Base-by-base conservation (phyloP, 345 rosid species). In the Camelina neglecta region DNA sequence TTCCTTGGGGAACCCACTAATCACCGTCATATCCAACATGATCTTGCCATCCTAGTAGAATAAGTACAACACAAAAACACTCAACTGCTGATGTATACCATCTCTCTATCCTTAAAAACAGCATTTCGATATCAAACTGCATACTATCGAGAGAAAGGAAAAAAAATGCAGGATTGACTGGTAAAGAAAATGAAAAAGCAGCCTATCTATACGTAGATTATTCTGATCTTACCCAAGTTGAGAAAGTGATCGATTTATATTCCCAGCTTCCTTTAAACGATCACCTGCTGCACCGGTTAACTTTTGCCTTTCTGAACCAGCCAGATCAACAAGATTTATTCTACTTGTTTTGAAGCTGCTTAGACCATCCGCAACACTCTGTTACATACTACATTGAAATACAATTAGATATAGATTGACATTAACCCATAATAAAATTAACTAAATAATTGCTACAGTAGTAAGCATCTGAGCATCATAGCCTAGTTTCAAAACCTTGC, bases 221-320 rank as follows among this genome's bases (percentile, higher is more conserved):
- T 65, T 57, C 29, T 38, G 41, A 73, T 54, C 82, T 76, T 91
- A 96, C 99, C 99, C 99, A 65, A 96, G 97, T 83, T 96, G 99
- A 81, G 99, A 96, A 67, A 96, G 95, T 65, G 99, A 96, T 60
- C 98, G 88, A 74, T 96, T 93, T 65, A 96, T 96, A 80, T 91
- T 96, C 55, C 98, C 97, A 55, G 98, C 99, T 88, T 96, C 99
- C 84, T 91, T 96, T 82, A 96, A 81, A 60, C 96, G 91, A 11
- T 96, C 99, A 26, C 99, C 98, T 7, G 93, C 99, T 73, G 99
- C 96, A 42, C 97, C 98, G 59, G 98, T 96, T 81, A 80, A 77
- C 51, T 96, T 96, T 77, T 96, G 99, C 68, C 99, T 78, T 83
- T 96, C 99, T 2, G 99, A 96, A 51, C 99, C 99, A 82, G 99